These are phyloP conservation scores for Cladosporium sp. DNA, from an alignment of 2,329 filamentous ascomycete species.

Conservation along the genomic window DNA sequence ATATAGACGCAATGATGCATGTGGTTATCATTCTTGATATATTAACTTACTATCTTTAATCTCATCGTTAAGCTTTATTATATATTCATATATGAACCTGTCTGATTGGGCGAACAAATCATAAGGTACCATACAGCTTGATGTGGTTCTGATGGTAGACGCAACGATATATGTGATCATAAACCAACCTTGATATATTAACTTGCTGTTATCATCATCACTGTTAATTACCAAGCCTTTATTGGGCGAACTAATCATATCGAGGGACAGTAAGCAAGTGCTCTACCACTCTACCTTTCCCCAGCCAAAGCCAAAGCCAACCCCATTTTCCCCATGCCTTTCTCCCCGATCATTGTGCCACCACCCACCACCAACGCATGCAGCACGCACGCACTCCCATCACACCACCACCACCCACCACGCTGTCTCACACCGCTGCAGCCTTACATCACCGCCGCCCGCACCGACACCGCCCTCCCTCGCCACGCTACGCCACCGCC, in stretches of 20 bases:
- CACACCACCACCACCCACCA: not conserved
- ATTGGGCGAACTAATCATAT: not conserved
- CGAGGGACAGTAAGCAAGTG: not conserved
- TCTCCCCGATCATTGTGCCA: not conserved
- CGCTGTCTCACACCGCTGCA: slow-evolving; percentile 8
- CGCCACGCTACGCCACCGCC: slow-evolving; percentile 3
- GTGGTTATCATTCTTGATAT: not conserved
- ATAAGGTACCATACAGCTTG: not conserved
- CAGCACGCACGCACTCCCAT: not conserved
- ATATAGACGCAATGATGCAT: not conserved
- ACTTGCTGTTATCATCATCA: not conserved
- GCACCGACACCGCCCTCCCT: slow-evolving; percentile 8
- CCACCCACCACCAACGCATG: not conserved
- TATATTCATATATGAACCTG: no score
- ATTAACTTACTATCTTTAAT: not conserved
- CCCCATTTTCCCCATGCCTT: slow-evolving; percentile 2
- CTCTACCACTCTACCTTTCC: not conserved
- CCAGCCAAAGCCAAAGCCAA: not conserved
- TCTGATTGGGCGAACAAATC: no score
- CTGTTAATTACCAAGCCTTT: not conserved
- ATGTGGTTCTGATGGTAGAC: slow-evolving; percentile 1
- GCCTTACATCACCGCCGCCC: slow-evolving; percentile 5
- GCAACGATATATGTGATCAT: not conserved
- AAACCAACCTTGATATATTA: not conserved
- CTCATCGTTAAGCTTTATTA: no score